phyloP scores from a whole-genome alignment of 441 rosid species.

The Caryocar brasiliense region DNA sequence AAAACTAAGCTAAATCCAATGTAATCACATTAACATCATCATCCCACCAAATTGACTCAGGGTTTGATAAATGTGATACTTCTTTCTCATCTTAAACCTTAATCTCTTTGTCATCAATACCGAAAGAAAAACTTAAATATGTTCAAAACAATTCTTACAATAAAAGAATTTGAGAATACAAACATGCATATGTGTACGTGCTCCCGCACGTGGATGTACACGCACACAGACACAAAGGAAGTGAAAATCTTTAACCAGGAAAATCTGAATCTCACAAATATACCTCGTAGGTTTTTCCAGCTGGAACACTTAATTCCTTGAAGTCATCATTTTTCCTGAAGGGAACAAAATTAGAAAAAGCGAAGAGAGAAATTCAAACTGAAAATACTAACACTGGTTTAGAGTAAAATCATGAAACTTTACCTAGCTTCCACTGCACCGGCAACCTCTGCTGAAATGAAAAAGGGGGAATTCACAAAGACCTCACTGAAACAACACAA shows the following conservation, averaged over 20 bases:
- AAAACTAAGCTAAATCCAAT: too few species aligned
- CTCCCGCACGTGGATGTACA: too few species aligned
- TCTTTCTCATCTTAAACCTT: too few species aligned
- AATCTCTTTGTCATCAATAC: too few species aligned
- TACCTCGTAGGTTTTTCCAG: slow-evolving; percentile 85
- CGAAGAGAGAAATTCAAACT: not conserved
- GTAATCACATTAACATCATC: too few species aligned
- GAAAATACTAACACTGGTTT: slow-evolving; percentile 7
- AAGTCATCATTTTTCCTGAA: slow-evolving; percentile 73
- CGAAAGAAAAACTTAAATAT: too few species aligned
- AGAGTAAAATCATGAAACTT: slow-evolving; percentile 18
- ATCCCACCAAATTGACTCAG: too few species aligned
- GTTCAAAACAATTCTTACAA: too few species aligned
- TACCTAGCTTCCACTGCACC: slow-evolving; percentile 58
- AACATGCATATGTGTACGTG: too few species aligned
- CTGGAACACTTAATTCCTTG: slow-evolving; percentile 65
- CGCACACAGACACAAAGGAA: not conserved
- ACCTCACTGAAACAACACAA: slow-evolving; percentile 52
- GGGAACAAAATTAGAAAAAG: slow-evolving; percentile 2
- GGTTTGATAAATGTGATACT: too few species aligned
- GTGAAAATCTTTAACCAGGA: slow-evolving; percentile 4
- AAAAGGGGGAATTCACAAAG: slow-evolving; percentile 82
- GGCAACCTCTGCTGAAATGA: slow-evolving; percentile 80
- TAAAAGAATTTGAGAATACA: too few species aligned
- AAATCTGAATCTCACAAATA: too few species aligned